These are phyloP conservation scores for Russula griseocarnosa DNA, from an alignment of 768 basidiomycete genomes.

Conservation along the genomic window DNA sequence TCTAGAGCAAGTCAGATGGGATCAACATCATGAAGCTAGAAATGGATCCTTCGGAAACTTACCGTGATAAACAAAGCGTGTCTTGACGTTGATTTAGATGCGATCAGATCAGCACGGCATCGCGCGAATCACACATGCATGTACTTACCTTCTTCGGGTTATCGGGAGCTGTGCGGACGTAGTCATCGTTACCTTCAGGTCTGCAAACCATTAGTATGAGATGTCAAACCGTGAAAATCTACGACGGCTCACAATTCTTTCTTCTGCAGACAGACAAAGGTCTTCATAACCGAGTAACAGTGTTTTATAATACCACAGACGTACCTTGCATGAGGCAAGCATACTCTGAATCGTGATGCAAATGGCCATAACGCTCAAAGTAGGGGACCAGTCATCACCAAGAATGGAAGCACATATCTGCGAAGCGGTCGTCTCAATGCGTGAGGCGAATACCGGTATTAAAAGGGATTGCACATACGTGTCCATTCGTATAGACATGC, in stretches of 20 bases:
- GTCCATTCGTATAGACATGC: slow-evolving; percentile 87
- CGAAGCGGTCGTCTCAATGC: not conserved
- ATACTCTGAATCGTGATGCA: slow-evolving; percentile 88
- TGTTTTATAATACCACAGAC: slow-evolving; percentile 21
- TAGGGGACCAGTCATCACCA: slow-evolving; percentile 86
- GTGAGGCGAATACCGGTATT: slow-evolving; percentile 17
- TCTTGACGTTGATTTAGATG: slow-evolving; percentile 41
- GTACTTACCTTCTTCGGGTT: slow-evolving; percentile 78
- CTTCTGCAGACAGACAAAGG: slow-evolving; percentile 35
- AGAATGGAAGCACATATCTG: slow-evolving; percentile 90
- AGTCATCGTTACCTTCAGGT: slow-evolving; percentile 80
- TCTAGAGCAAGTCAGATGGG: slow-evolving; percentile 7
- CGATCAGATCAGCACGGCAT: slow-evolving; percentile 17
- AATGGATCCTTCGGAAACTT: slow-evolving; percentile 22
- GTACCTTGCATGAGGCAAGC: slow-evolving; percentile 87
- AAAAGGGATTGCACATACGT: slow-evolving; percentile 45
- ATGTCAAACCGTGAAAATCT: slow-evolving; percentile 1
- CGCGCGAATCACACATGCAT: not conserved
- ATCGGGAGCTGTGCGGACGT: slow-evolving; percentile 70
- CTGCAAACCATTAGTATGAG: slow-evolving; percentile 37
- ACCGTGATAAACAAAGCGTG: slow-evolving; percentile 81
- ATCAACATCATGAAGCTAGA: not conserved
- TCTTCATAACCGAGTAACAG: slow-evolving; percentile 1
- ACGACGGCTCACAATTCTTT: slow-evolving; percentile 57
- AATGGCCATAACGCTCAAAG: slow-evolving; percentile 75